Base-by-base conservation (phyloP, 164 flowering plant species). In the Magnolia changhungtana region DNA sequence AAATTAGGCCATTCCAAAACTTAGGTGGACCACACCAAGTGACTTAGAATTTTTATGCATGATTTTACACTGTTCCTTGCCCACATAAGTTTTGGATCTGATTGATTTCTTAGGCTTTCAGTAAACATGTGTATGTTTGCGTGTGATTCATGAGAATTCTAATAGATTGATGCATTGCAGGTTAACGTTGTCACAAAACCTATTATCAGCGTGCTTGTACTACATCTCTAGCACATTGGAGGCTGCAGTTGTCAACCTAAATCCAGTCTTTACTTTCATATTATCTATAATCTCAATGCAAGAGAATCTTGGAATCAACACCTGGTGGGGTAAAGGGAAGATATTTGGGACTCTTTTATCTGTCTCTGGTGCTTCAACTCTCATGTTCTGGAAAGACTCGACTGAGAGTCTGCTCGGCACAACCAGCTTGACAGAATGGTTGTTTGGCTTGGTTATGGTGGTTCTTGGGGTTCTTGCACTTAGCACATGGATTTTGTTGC, bases 401-500 rank as follows among this genome's bases (percentile, higher is more conserved):
- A 37, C 45, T 4, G 61, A 11, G 16, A 55, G 61, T 55, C 10
- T 72, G 21, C 64, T 23, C 21, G 13, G 24, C 64, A 50, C 66
- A 8, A 9, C 16, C 61, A 50, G 27, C 68, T 66, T 63, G 21
- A 51, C 31, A 37, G 68, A 72, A 5, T 66, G 67, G 76, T 73
- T 63, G 3, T 8, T 75, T 50, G 81, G 81, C n/a, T 37, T 78
- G 31, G 24, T 65, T 63, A 79, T 79, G 77, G 81, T 79, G 55
- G 63, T 75, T 74, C 52, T 75, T 51, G 81, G 81, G 59, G 81
- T 79, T 8, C 21, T 79, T 8, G 70, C 81, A 16, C 74, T 79
- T 29, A 79, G 81, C 50, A 74, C 71, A 27, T 79, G 81, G 81
- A 79, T 79, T 18, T 18, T 79, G 63, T 74, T 79, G 81, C 75